Percentiles rank a stretch among this genome's conserved stretches.
These are phyloP conservation scores for Teunomyces lycoperdinae DNA, from an alignment of 805 yeast genomes.

Conservation along the genomic window DNA sequence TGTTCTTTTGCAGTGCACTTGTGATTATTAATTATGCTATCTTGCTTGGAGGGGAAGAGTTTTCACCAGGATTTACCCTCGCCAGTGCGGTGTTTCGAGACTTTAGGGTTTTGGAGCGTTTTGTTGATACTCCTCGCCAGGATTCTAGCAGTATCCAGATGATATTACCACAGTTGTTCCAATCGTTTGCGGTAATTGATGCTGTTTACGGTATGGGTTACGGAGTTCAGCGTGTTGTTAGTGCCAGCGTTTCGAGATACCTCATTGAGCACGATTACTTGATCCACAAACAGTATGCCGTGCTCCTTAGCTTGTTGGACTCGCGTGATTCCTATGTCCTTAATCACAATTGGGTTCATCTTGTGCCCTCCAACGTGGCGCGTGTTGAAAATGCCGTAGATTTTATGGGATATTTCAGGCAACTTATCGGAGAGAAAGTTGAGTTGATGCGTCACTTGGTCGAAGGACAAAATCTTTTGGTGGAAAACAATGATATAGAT, in stretches of 20 bases:
- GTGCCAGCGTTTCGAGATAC: slow-evolving; percentile 5
- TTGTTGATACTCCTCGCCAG: slow-evolving; percentile 16
- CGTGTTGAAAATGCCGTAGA: neutral
- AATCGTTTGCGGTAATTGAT: slow-evolving; percentile 48
- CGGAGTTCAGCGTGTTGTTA: slow-evolving; percentile 30
- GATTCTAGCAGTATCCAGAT: slow-evolving; percentile 25
- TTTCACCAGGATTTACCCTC: slow-evolving; percentile 53
- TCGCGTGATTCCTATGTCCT: slow-evolving; percentile 6
- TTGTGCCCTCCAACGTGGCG: neutral
- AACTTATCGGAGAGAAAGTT: slow-evolving; percentile 31
- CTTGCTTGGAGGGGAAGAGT: slow-evolving; percentile 57
- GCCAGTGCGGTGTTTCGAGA: slow-evolving; percentile 58
- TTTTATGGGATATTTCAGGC: slow-evolving; percentile 20
- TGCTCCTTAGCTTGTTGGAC: slow-evolving; percentile 15
- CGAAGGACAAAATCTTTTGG: slow-evolving; percentile 22
- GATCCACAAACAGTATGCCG: slow-evolving; percentile 20
- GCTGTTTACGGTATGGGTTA: slow-evolving; percentile 50
- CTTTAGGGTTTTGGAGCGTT: slow-evolving; percentile 47
- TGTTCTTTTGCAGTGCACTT: slow-evolving; percentile 29
- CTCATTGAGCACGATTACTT: slow-evolving; percentile 9
- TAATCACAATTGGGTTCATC: neutral
- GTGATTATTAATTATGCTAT: slow-evolving; percentile 52
- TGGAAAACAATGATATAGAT: slow-evolving; percentile 13
- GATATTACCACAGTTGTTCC: slow-evolving; percentile 44
- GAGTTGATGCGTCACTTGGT: slow-evolving; percentile 34